A percentile compares a stretch with the other conserved stretches of the same genome.
phyloP scores from a whole-genome alignment of 2,329 filamentous ascomycete species.

The Neocatenulostroma microsporum region DNA sequence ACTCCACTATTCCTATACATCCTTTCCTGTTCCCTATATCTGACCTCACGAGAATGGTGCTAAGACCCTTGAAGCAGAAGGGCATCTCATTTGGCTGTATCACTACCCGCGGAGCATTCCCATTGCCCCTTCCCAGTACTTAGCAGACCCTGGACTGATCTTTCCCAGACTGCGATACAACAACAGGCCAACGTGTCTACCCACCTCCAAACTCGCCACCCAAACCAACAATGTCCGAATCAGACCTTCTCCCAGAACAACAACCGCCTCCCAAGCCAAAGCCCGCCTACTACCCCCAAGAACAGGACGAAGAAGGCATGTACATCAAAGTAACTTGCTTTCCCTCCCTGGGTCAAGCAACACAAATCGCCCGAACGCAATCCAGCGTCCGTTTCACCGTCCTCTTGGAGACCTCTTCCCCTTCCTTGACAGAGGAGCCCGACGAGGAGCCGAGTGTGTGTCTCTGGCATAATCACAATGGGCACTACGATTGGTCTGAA shows the following conservation, averaged over 20 bases:
- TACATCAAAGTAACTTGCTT: constrained; percentile 53
- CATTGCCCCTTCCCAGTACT: constrained; percentile 3
- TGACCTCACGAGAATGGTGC: too few relatives aligned
- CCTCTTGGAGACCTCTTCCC: constrained; percentile 32
- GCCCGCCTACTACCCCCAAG: constrained; percentile 13
- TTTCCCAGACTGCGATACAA: constrained; percentile 27
- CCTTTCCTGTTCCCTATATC: too few relatives aligned
- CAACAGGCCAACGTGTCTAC: constrained; percentile 30
- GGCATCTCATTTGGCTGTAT: constrained; percentile 30
- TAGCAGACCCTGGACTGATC: constrained; percentile 2
- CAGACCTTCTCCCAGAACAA: constrained; percentile 27
- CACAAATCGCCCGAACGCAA: constrained; percentile 45
- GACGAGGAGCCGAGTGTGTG: constrained; percentile 61
- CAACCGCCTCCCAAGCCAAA: constrained; percentile 21
- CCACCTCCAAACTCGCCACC: constrained; percentile 15
- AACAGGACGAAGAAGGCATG: constrained; percentile 27
- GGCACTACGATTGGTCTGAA: constrained; percentile 51
- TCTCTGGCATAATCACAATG: constrained; percentile 62
- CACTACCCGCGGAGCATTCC: constrained; percentile 2
- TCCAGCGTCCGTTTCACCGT: constrained; percentile 55
- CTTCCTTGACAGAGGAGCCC: constrained; percentile 31
- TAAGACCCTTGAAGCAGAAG: constrained; percentile 24
- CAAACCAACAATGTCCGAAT: constrained; percentile 5
- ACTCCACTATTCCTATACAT: neutral
- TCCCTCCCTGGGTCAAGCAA: constrained; percentile 70